Evolutionary conservation across 2,329 filamentous ascomycete genomes (phyloP), one percentile per base, ranked within the genome.

Genomic region (Didymella segeticola): DNA sequence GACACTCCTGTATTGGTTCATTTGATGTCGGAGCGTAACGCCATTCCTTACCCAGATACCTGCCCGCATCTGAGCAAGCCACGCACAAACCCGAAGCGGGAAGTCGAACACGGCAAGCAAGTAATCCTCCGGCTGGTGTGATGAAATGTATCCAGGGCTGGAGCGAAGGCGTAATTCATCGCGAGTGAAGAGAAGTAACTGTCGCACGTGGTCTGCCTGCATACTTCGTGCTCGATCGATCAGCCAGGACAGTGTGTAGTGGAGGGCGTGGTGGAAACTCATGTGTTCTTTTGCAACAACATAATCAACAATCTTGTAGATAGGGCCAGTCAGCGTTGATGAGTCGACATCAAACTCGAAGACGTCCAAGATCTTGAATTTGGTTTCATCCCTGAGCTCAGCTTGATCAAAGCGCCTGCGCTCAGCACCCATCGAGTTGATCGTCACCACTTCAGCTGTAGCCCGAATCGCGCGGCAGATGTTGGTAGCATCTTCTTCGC

Each of bases 41-140:
- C 95, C 95, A 70, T 99, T 99, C 50, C 95, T 87, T 59, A 99
- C 93, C 95, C 96, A 99, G 87, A 98, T 96, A 45, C 92, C 91
- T 15, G 93, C 92, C 74, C 96, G 96, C 86, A 99, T 98, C 78
- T 99, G 96, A 5, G 95, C 90, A 26, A 99, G 81, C 95, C 95
- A 99, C 17, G 91, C 92, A 71, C 92, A 97, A 0, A 98, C 93
- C 46, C 96, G 85, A 4, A 99, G 80, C 0, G 96, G 93, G 66
- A 91, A 96, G 73, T 99, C 95, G 67, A 99, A 96, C 45, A 92
- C 86, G 2, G 90, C 88, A 72, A 96, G 87, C 19, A 96, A 80
- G 67, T 93, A 88, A 70, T 96, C 91, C 65, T 96, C 90, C 0
- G 88, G 78, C 0, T 79, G 79, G 58, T 84, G 83, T 14, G 85